Evolutionary conservation across 163 green algal species (phyloP).

Genomic region (Chlamydomonas reinhardtii): DNA sequence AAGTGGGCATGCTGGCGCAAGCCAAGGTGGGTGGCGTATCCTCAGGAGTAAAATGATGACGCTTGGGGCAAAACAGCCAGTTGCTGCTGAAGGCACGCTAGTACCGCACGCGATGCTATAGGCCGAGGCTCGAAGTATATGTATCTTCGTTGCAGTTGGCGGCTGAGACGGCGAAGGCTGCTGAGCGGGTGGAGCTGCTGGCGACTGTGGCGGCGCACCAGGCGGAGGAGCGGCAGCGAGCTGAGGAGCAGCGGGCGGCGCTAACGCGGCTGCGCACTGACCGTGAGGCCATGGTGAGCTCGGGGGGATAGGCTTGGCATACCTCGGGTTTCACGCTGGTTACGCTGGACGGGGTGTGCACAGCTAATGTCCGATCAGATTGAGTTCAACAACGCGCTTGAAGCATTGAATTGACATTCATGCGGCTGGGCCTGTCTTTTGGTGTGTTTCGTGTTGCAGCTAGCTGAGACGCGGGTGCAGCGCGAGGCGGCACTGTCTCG

Average conservation of each 20-base stretch:
- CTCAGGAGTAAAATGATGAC: no score
- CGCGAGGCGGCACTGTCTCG: not conserved
- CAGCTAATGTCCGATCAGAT: not conserved
- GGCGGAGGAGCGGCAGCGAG: not conserved
- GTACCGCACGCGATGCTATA: no score
- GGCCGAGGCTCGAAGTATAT: no score
- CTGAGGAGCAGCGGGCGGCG: slow-evolving; percentile 6
- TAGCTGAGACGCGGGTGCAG: slow-evolving; percentile 4
- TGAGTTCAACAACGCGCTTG: no score
- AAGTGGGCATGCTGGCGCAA: not conserved
- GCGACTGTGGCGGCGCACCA: not conserved
- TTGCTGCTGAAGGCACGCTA: no score
- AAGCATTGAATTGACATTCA: not conserved
- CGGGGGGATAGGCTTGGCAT: no score
- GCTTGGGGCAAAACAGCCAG: no score
- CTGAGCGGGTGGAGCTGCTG: slow-evolving; percentile 5
- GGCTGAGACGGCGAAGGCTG: not conserved
- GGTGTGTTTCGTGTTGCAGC: not conserved
- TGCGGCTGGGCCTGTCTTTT: not conserved
- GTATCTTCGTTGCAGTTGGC: not conserved
- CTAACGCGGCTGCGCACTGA: not conserved
- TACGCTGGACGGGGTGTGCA: no score
- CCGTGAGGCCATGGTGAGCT: slow-evolving; percentile 27
- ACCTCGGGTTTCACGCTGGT: no score
- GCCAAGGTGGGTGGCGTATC: slow-evolving; percentile 3